Evolutionary conservation across 805 yeast genomes (phyloP).

Genomic region (Ogataea populi-albae): DNA sequence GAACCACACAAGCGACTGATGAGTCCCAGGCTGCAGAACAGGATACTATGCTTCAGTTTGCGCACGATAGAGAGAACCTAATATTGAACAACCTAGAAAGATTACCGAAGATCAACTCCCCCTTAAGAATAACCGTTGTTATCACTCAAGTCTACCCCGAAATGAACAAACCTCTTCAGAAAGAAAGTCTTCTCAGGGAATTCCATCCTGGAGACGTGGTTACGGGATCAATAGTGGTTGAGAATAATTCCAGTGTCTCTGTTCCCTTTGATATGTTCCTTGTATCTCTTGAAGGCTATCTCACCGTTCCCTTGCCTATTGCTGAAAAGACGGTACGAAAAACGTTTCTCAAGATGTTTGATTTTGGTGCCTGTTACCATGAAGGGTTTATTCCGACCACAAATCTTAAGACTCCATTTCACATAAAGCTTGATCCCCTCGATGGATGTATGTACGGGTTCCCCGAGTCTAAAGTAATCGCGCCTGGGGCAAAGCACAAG

Average conservation of each 20-base stretch:
- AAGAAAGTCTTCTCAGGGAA: slow-evolving; percentile 41
- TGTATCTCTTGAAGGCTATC: slow-evolving; percentile 50
- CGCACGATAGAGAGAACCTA: slow-evolving; percentile 17
- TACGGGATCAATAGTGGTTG: slow-evolving; percentile 49
- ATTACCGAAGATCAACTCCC: slow-evolving; percentile 19
- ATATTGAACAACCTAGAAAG: slow-evolving; percentile 24
- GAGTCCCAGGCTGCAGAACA: neutral
- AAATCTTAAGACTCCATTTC: slow-evolving; percentile 18
- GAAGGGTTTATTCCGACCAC: slow-evolving; percentile 32
- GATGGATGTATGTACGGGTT: slow-evolving; percentile 37
- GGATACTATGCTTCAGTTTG: slow-evolving; percentile 3
- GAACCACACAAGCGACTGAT: neutral
- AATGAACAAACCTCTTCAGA: slow-evolving; percentile 19
- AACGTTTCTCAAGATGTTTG: slow-evolving; percentile 47
- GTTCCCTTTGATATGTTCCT: slow-evolving; percentile 59
- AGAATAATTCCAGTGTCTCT: slow-evolving; percentile 36
- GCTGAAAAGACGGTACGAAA: slow-evolving; percentile 15
- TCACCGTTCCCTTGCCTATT: slow-evolving; percentile 19
- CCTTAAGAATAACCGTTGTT: slow-evolving; percentile 18
- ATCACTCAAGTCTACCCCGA: slow-evolving; percentile 44
- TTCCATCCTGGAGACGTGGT: slow-evolving; percentile 63
- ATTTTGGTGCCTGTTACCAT: slow-evolving; percentile 46
- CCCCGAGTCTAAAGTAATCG: slow-evolving; percentile 38
- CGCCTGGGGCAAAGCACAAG: slow-evolving; percentile 48
- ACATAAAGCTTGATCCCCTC: slow-evolving; percentile 13